Evolutionary conservation across 139 green algal species (phyloP).

Genomic region (Penium margaritaceum): DNA sequence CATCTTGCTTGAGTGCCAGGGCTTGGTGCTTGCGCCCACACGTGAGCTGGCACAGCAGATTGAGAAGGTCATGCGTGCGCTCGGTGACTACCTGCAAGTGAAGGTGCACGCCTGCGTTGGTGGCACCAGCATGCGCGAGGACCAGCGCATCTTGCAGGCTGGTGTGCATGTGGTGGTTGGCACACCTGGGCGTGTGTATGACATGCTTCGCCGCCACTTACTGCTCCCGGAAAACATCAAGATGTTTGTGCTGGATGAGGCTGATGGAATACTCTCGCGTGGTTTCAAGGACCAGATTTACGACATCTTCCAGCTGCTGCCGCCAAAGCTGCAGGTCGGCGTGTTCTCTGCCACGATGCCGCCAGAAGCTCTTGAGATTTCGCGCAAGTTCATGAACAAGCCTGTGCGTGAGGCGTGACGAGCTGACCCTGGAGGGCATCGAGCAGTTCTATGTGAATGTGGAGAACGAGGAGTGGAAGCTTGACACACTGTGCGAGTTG

Average conservation of each 20-base stretch:
- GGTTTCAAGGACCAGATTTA: slow-evolving; percentile 99
- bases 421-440: slow-evolving; percentile 99
- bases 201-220: slow-evolving; percentile 92
- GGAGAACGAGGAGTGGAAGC: slow-evolving; percentile 98
- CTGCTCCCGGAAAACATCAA: slow-evolving; percentile 78
- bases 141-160: slow-evolving; percentile 73
- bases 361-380: slow-evolving; percentile 97
- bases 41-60: slow-evolving; percentile 99
- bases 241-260: slow-evolving; percentile 97
- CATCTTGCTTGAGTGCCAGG: slow-evolving; percentile 83
- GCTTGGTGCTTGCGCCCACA: slow-evolving; percentile 93
- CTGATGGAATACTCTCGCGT: slow-evolving; percentile 95
- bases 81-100: slow-evolving; percentile 96
- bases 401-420: slow-evolving; percentile 97
- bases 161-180: slow-evolving; percentile 86
- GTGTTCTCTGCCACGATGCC: slow-evolving; percentile 98
- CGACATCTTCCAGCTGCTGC: slow-evolving; percentile 99
- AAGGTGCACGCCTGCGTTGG: slow-evolving; percentile 99
- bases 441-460: slow-evolving; percentile 92
- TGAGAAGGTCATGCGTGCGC: slow-evolving; percentile 97
- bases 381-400: slow-evolving; percentile 99
- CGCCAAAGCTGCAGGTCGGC: slow-evolving; percentile 95
- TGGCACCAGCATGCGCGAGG: slow-evolving; percentile 90
- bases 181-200: slow-evolving; percentile 93
- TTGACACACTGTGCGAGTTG: slow-evolving; percentile 98